phyloP scores from a whole-genome alignment of 2,329 filamentous ascomycete species.

The Aspergillus felis region DNA sequence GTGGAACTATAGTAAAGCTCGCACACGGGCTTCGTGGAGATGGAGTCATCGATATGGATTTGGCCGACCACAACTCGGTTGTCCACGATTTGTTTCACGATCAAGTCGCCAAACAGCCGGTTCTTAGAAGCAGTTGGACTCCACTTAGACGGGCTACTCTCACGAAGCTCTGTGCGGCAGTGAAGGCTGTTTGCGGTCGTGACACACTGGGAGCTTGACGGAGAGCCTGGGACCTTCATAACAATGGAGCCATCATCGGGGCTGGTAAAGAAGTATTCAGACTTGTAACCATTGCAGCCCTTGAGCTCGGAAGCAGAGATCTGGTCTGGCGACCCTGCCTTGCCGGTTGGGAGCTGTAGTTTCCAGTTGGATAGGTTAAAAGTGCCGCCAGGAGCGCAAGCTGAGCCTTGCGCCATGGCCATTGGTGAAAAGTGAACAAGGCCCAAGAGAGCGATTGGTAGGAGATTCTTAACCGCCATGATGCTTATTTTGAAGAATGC shows the following conservation, averaged over 20 bases:
- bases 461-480: too few relatives aligned
- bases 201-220: constrained; percentile 30
- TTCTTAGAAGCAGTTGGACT: constrained; percentile 31
- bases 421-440: too few relatives aligned
- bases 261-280: constrained; percentile 37
- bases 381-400: constrained; percentile 26
- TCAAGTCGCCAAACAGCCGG: constrained; percentile 5
- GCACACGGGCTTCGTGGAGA: too few relatives aligned
- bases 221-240: constrained; percentile 39
- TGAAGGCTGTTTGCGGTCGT: constrained; percentile 41
- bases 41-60: too few relatives aligned
- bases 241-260: constrained; percentile 31
- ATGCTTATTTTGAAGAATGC: too few relatives aligned
- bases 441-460: too few relatives aligned
- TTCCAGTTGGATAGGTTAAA: constrained; percentile 28
- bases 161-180: constrained; percentile 43
- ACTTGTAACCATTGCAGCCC: constrained; percentile 35
- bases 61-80: too few relatives aligned
- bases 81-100: too few relatives aligned
- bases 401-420: too few relatives aligned
- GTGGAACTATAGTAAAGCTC: too few relatives aligned
- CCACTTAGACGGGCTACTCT: constrained; percentile 29
- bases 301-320: too few relatives aligned
- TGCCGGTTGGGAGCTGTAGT: constrained; percentile 35
- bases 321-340: too few relatives aligned